phyloP scores from a whole-genome alignment of 345 rosid species.

The Salix suchowensis region DNA sequence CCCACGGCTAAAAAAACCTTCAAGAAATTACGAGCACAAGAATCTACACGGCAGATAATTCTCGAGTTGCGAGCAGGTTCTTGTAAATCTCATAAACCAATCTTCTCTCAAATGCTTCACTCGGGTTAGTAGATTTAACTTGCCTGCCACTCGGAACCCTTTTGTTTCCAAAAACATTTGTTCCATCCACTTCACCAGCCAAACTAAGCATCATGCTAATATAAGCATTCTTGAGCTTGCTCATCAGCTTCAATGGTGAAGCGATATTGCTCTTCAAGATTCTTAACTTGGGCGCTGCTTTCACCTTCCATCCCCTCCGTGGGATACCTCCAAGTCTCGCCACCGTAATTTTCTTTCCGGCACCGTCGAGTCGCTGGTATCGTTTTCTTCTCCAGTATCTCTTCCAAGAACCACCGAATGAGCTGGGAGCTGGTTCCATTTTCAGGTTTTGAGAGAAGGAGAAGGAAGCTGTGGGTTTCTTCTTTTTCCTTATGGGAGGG shows the following conservation, averaged over 20 bases:
- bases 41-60: background rate
- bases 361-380: conserved; percentile 22
- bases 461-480: background rate
- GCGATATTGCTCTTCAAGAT: background rate
- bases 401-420: conserved; percentile 18
- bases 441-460: background rate
- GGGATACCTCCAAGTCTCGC: conserved; percentile 18
- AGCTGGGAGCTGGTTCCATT: conserved; percentile 20
- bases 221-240: conserved; percentile 31
- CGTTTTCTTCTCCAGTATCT: conserved; percentile 34
- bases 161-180: conserved; percentile 19
- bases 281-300: conserved; percentile 23
- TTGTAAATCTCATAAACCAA: conserved; percentile 38
- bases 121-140: conserved; percentile 2
- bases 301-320: conserved; percentile 38
- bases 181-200: conserved; percentile 21
- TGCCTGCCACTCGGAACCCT: conserved; percentile 28
- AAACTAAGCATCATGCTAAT: conserved; percentile 30
- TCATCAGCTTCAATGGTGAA: conserved; percentile 27
- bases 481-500: background rate
- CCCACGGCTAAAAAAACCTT: no score
- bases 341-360: conserved; percentile 16
- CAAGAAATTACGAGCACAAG: no score
- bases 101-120: conserved; percentile 29
- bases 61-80: conserved; percentile 19